Evolutionary conservation across 2,329 filamentous ascomycete species (phyloP).

Genomic region (Colletotrichum endophyticum): DNA sequence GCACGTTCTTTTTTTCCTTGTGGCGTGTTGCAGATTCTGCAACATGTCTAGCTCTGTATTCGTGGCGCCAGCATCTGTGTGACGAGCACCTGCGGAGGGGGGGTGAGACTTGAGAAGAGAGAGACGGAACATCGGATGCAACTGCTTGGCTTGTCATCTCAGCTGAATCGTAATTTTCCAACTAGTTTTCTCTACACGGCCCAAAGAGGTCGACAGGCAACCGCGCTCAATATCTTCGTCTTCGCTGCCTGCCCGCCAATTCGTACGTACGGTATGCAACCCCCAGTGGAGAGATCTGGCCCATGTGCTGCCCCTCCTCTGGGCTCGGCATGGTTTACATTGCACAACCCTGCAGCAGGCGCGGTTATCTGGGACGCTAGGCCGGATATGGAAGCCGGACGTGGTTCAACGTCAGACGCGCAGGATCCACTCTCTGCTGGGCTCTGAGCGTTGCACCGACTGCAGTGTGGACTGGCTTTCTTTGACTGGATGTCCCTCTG

Average conservation of each 20-base stretch:
- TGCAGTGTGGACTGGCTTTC: neutral
- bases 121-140: neutral
- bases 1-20: slow-evolving; percentile 1
- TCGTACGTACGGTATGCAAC: neutral
- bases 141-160: neutral
- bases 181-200: neutral
- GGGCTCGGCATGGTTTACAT: slow-evolving; percentile 4
- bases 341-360: slow-evolving; percentile 10
- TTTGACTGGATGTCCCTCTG: neutral
- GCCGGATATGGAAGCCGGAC: slow-evolving; percentile 6
- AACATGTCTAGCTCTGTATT: slow-evolving; percentile 10
- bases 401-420: slow-evolving; percentile 18
- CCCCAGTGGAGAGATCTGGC: neutral
- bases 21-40: slow-evolving; percentile 20
- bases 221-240: neutral
- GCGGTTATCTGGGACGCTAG: slow-evolving; percentile 18
- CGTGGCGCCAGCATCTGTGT: neutral
- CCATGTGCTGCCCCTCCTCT: neutral
- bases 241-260: neutral
- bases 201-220: neutral
- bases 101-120: neutral
- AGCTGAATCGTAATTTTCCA: neutral
- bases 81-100: neutral
- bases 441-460: neutral
- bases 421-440: neutral